A percentile compares a stretch with the other conserved stretches of the same genome.
phyloP scores from a whole-genome alignment of 345 rosid genomes.

The Citrus hindsii region DNA sequence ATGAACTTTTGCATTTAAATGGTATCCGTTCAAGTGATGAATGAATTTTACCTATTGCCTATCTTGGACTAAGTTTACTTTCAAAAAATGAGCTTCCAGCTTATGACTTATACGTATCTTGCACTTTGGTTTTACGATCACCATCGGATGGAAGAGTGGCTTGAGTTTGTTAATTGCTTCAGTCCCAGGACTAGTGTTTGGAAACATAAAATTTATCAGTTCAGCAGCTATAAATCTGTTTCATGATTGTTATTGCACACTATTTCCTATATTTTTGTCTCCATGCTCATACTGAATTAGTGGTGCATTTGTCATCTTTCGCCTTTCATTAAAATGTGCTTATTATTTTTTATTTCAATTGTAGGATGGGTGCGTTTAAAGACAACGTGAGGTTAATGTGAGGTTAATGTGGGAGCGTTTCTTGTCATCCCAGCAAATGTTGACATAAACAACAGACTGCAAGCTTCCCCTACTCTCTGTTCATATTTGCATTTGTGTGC shows the following conservation, averaged over 20 bases:
- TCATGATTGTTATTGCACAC: not conserved
- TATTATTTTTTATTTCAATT: not conserved
- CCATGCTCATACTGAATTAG: not conserved
- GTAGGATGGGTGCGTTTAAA: conserved; percentile 29
- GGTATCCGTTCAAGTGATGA: not conserved
- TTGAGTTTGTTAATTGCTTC: not conserved
- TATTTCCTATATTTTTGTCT: not conserved
- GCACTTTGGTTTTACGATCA: not conserved
- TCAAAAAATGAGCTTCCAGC: too few relatives aligned
- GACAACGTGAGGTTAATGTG: conserved; percentile 26
- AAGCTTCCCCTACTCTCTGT: not conserved
- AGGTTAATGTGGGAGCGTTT: conserved; percentile 41
- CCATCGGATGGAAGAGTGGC: not conserved
- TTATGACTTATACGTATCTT: not conserved
- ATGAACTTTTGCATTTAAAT: too few relatives aligned
- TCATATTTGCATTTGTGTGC: not conserved
- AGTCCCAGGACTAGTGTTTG: too few relatives aligned
- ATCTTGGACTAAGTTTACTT: not conserved
- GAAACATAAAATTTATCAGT: not conserved
- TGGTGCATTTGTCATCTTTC: too few relatives aligned
- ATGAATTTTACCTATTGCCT: not conserved
- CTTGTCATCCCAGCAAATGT: not conserved
- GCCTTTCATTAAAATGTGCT: not conserved
- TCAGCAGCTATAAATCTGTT: not conserved
- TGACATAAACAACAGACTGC: not conserved